Conservation (phyloP, 139 green algal genomes). For the Micromonas commoda region DNA sequence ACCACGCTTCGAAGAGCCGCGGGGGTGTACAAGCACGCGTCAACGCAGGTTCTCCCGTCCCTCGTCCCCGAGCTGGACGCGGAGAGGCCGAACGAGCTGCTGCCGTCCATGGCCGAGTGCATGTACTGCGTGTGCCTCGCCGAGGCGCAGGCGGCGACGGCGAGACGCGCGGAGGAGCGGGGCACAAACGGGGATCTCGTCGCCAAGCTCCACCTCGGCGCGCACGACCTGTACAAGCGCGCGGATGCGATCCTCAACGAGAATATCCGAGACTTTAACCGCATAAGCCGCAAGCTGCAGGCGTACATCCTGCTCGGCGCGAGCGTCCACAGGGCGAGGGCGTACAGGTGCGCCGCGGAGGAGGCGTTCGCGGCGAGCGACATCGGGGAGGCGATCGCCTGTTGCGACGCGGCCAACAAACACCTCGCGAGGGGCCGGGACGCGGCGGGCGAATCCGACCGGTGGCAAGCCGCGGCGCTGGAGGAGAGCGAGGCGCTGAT, state of each 20-base stretch:
- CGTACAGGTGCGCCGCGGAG: background rate
- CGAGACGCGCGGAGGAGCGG: background rate
- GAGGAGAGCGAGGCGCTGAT: background rate
- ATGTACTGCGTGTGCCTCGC: background rate
- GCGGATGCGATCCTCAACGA: background rate
- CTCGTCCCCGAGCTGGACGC: background rate
- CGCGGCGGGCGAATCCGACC: background rate
- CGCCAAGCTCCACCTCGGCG: background rate
- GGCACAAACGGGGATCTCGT: background rate
- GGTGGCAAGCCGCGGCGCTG: background rate
- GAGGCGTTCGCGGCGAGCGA: background rate
- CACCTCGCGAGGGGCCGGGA: background rate
- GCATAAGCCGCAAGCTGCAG: background rate
- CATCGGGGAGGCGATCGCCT: background rate
- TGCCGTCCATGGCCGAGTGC: background rate
- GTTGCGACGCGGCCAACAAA: background rate
- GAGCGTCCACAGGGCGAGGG: background rate
- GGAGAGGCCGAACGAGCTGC: conserved; percentile 8
- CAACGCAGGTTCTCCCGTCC: background rate
- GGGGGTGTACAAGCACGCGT: background rate
- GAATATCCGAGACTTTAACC: background rate
- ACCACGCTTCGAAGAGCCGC: background rate
- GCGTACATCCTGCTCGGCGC: background rate
- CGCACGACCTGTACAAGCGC: background rate
- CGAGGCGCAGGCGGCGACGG: conserved; percentile 4